These are phyloP conservation scores for Podospora bellae-mahoneyi DNA, from an alignment of 495 filamentous ascomycete species.

Conservation along the genomic window DNA sequence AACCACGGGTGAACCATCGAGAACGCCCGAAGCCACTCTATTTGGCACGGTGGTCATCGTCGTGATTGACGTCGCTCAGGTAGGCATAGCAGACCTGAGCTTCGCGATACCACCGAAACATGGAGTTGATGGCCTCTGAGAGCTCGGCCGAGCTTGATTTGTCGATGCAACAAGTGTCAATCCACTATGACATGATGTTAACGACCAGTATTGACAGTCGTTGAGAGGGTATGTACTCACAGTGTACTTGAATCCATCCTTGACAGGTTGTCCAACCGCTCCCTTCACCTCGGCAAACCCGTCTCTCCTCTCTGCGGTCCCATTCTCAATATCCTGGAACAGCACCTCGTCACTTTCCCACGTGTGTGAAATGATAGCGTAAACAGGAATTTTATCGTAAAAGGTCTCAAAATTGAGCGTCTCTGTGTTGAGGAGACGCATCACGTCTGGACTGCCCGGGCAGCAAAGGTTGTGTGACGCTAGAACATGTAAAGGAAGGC, in stretches of 20 bases:
- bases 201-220: background rate
- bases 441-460: background rate
- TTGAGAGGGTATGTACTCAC: background rate
- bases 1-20: constrained; percentile 29
- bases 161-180: constrained; percentile 26
- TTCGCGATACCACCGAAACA: constrained; percentile 28
- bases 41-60: background rate
- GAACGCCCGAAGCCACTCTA: background rate
- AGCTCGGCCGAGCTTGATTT: constrained; percentile 17
- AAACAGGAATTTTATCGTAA: constrained; percentile 25
- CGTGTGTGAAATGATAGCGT: constrained; percentile 41
- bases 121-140: constrained; percentile 22
- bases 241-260: constrained; percentile 15
- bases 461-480: no score
- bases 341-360: constrained; percentile 38
- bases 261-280: constrained; percentile 24
- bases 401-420: constrained; percentile 25
- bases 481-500: no score
- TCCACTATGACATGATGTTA: constrained; percentile 14
- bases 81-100: constrained; percentile 23
- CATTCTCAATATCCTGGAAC: constrained; percentile 30
- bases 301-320: constrained; percentile 13
- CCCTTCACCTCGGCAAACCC: constrained; percentile 30
- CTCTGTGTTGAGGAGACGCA: constrained; percentile 30
- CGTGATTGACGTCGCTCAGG: constrained; percentile 13